phyloP scores from a whole-genome alignment of 2,329 filamentous ascomycete genomes.

The Stagonosporopsis vannaccii region DNA sequence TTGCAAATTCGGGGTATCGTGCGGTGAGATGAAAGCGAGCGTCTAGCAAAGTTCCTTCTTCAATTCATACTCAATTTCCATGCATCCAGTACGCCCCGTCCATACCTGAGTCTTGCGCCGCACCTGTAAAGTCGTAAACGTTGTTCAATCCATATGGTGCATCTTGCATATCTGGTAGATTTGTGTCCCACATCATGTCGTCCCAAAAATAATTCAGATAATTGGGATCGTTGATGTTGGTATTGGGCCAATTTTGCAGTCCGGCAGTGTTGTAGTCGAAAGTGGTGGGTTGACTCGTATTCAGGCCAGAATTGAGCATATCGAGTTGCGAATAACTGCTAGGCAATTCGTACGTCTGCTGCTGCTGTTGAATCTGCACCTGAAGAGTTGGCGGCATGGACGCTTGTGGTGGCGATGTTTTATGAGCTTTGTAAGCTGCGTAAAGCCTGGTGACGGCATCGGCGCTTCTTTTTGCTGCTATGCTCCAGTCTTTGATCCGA shows the following conservation, averaged over 20 bases:
- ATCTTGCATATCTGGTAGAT: conserved; percentile 48
- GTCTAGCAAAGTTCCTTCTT: background rate
- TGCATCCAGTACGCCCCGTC: conserved; percentile 47
- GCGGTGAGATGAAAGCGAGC: conserved; percentile 2
- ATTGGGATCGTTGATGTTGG: conserved; percentile 35
- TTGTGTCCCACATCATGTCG: conserved; percentile 54
- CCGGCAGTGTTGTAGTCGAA: conserved; percentile 41
- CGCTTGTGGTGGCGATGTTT: conserved; percentile 21
- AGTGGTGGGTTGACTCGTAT: conserved; percentile 18
- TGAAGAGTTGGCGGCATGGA: conserved; percentile 20
- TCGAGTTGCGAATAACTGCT: conserved; percentile 22
- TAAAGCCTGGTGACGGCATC: conserved; percentile 54
- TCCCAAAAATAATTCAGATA: conserved; percentile 50
- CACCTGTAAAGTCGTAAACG: conserved; percentile 46
- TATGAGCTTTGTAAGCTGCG: conserved; percentile 48
- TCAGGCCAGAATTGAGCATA: background rate
- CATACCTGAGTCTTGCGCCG: conserved; percentile 43
- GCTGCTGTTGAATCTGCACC: conserved; percentile 22
- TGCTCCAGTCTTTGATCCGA: conserved; percentile 53
- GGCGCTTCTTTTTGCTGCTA: conserved; percentile 54
- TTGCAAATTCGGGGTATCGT: conserved; percentile 9
- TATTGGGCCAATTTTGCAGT: conserved; percentile 34
- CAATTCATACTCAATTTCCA: conserved; percentile 33
- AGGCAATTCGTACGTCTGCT: conserved; percentile 24
- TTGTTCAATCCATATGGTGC: conserved; percentile 43